Percentiles rank a stretch among this genome's conserved stretches.
These are phyloP conservation scores for Ceraceosorus guamensis DNA, from an alignment of 1,284 basidiomycete species.

Conservation along the genomic window DNA sequence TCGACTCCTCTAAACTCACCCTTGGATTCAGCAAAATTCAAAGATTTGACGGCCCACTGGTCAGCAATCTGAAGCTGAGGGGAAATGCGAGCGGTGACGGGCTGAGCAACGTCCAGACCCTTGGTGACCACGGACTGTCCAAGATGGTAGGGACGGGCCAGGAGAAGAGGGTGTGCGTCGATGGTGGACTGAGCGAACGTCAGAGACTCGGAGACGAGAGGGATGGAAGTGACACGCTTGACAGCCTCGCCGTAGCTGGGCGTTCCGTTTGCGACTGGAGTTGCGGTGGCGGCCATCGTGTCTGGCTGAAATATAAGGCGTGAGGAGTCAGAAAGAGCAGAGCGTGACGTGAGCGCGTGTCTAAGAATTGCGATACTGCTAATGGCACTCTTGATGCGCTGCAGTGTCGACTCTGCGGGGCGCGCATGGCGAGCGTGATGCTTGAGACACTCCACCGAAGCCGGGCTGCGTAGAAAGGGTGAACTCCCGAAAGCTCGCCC, in stretches of 20 bases:
- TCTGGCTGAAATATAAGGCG: neutral
- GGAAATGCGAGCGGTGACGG: constrained; percentile 32
- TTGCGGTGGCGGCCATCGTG: constrained; percentile 27
- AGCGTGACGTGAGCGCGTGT: no score
- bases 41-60: constrained; percentile 31
- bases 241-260: constrained; percentile 30
- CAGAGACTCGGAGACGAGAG: constrained; percentile 38
- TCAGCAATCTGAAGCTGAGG: constrained; percentile 43
- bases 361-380: no score
- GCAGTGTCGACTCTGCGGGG: no score
- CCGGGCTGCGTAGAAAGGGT: no score
- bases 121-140: constrained; percentile 29
- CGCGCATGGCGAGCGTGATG: no score
- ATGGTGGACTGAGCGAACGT: constrained; percentile 36
- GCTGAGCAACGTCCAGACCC: constrained; percentile 31
- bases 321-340: no score
- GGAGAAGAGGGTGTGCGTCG: constrained; percentile 26
- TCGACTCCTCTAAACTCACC: no score
- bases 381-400: no score
- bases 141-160: constrained; percentile 33
- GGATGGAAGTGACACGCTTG: constrained; percentile 30
- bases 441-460: no score
- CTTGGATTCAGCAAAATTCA: constrained; percentile 43
- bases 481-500: no score
- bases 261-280: constrained; percentile 20